Conservation (phyloP, 345 rosid genomes). For the Dimocarpus longan region DNA sequence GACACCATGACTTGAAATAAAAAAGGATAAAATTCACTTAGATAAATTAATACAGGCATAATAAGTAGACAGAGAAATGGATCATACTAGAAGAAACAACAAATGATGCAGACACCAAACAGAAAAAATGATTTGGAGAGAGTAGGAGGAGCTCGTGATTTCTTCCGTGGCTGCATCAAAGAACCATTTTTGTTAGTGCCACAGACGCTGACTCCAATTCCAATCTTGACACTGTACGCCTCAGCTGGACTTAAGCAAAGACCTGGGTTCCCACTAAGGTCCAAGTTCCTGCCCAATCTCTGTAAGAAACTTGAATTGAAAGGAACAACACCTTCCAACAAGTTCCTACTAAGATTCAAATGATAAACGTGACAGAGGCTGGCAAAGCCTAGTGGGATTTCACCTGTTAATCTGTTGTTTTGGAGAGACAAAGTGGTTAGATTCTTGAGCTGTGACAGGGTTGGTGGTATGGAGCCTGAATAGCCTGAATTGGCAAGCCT, state of each 20-base stretch:
- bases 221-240: constrained; percentile 58
- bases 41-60: constrained; percentile 13
- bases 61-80: not conserved
- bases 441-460: constrained; percentile 55
- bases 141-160: constrained; percentile 44
- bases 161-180: constrained; percentile 38
- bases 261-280: constrained; percentile 74
- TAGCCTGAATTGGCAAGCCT: constrained; percentile 79
- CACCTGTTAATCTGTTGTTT: constrained; percentile 72
- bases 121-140: constrained; percentile 29
- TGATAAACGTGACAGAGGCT: constrained; percentile 64
- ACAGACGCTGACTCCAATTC: constrained; percentile 65
- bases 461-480: constrained; percentile 62
- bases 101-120: constrained; percentile 33
- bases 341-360: constrained; percentile 76
- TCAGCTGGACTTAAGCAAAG: constrained; percentile 76
- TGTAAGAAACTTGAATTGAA: constrained; percentile 63
- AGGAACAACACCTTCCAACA: constrained; percentile 69
- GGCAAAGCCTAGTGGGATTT: constrained; percentile 58
- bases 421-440: constrained; percentile 81
- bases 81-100: constrained; percentile 33
- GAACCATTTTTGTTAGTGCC: constrained; percentile 49
- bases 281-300: constrained; percentile 77
- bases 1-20: not conserved
- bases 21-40: not conserved